Percentiles rank a stretch among this genome's conserved stretches.
These are phyloP conservation scores for Hyaloscypha finlandica DNA, from an alignment of 495 filamentous ascomycete genomes.

Conservation along the genomic window DNA sequence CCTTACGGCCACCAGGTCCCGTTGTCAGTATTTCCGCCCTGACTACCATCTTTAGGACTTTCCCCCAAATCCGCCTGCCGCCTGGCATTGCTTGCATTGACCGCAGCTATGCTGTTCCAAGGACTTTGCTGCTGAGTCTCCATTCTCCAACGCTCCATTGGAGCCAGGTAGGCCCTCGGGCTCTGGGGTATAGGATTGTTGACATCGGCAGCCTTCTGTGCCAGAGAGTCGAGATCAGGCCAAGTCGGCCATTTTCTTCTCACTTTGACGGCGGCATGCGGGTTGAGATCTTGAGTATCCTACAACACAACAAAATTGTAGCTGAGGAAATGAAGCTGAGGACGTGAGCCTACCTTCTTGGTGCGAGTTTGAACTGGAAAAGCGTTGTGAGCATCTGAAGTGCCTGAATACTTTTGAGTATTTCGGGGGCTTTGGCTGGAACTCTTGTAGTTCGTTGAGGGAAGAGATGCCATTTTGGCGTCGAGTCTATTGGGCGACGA, in stretches of 20 bases:
- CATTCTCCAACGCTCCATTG: slow-evolving; percentile 18
- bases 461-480: neutral
- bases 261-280: neutral
- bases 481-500: neutral
- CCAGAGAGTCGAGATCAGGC: neutral
- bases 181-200: neutral
- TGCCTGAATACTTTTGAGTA: neutral
- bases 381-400: neutral
- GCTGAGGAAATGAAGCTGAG: neutral
- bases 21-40: slow-evolving; percentile 3
- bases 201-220: neutral
- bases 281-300: neutral
- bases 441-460: neutral
- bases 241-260: neutral
- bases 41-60: neutral
- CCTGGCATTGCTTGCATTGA: neutral
- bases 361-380: neutral
- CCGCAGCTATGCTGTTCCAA: slow-evolving; percentile 3
- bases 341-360: neutral
- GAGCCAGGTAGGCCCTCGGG: neutral
- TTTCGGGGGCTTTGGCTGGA: neutral
- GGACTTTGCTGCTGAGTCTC: slow-evolving; percentile 6
- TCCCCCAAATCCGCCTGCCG: neutral
- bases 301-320: neutral
- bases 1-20: neutral